Evolutionary conservation across 805 yeast species (phyloP).

Genomic region (Yarrowia osloensis): DNA sequence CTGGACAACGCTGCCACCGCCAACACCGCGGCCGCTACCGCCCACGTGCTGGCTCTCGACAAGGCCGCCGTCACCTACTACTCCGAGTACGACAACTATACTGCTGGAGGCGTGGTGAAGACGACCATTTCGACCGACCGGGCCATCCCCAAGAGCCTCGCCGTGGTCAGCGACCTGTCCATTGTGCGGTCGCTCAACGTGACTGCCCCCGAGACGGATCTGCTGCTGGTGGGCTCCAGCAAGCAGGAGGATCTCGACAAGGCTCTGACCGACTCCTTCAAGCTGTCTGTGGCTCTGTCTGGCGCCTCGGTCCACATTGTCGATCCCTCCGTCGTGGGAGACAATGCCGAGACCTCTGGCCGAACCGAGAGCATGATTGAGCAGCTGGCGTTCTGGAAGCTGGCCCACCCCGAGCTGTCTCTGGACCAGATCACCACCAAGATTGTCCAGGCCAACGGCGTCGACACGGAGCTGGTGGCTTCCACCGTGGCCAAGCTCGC

Average conservation of each 20-base stretch:
- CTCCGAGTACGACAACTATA: constrained; percentile 69
- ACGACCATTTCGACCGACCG: constrained; percentile 51
- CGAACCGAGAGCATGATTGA: constrained; percentile 71
- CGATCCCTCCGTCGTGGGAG: constrained; percentile 65
- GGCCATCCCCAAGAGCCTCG: constrained; percentile 48
- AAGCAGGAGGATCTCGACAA: constrained; percentile 43
- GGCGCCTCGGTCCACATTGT: constrained; percentile 56
- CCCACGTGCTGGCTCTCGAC: constrained; percentile 64
- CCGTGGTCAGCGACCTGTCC: constrained; percentile 58
- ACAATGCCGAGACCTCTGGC: constrained; percentile 70
- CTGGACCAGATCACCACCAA: constrained; percentile 68
- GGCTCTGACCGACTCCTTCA: constrained; percentile 55
- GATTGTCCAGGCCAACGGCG: constrained; percentile 77
- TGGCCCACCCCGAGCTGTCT: constrained; percentile 61
- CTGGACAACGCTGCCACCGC: constrained; percentile 60
- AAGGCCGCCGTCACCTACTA: constrained; percentile 57
- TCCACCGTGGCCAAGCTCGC: constrained; percentile 50
- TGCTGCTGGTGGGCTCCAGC: constrained; percentile 58
- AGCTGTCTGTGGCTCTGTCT: constrained; percentile 55
- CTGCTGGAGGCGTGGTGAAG: constrained; percentile 74
- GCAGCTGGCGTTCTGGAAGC: constrained; percentile 80
- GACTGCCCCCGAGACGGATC: constrained; percentile 56
- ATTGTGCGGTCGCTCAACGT: constrained; percentile 63
- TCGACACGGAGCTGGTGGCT: constrained; percentile 75
- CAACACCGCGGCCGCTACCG: constrained; percentile 62